phyloP scores from a whole-genome alignment of 2,329 filamentous ascomycete genomes.

The Alternaria arbusti region DNA sequence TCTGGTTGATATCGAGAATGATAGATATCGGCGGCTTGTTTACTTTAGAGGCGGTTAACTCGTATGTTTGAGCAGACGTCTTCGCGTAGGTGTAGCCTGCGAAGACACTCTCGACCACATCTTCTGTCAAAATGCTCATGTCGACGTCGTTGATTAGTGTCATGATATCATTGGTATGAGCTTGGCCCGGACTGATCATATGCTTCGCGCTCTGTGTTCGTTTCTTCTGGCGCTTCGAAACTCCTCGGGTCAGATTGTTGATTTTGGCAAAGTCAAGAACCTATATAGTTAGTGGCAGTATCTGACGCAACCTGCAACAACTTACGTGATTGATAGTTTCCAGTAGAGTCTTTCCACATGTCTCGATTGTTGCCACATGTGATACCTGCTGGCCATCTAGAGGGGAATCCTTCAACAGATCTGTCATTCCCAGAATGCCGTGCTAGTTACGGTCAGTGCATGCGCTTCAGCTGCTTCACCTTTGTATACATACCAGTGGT shows the following conservation, averaged over 20 bases:
- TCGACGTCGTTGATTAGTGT: constrained; percentile 45
- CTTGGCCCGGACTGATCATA: constrained; percentile 36
- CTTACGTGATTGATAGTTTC: constrained; percentile 52
- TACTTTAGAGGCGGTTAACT: constrained; percentile 21
- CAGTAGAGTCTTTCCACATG: constrained; percentile 49
- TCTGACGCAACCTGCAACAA: background rate
- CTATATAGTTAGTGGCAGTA: constrained; percentile 21
- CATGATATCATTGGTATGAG: constrained; percentile 44
- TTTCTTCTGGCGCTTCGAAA: constrained; percentile 39
- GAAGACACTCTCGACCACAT: constrained; percentile 48
- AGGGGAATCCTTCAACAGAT: constrained; percentile 41
- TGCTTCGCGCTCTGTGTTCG: constrained; percentile 39
- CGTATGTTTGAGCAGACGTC: constrained; percentile 34
- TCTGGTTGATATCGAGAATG: constrained; percentile 45
- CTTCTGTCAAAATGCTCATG: constrained; percentile 44
- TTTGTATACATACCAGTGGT: constrained; percentile 50
- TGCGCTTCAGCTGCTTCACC: background rate
- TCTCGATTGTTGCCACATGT: constrained; percentile 46
- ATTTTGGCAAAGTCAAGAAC: constrained; percentile 52
- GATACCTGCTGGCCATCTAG: constrained; percentile 51
- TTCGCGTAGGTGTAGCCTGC: constrained; percentile 46
- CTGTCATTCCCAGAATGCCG: constrained; percentile 59
- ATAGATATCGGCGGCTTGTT: constrained; percentile 34
- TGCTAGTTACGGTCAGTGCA: constrained; percentile 45
- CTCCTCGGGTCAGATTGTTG: constrained; percentile 44